These are phyloP conservation scores for Trichophyton benhamiae DNA, from an alignment of 2,329 filamentous ascomycete species.

Conservation along the genomic window DNA sequence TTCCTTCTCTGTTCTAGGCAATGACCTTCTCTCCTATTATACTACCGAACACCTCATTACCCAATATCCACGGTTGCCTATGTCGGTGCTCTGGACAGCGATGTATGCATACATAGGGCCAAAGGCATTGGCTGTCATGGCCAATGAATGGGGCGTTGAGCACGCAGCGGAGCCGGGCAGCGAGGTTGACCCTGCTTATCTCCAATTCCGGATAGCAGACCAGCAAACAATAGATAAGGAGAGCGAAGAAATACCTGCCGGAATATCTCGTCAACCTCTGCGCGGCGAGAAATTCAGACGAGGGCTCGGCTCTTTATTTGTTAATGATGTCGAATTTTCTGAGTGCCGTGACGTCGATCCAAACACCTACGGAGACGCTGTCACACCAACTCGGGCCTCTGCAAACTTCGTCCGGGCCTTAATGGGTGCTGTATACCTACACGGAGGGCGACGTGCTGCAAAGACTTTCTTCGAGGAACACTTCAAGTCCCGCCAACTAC, in stretches of 20 bases:
- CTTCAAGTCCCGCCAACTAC: conserved; percentile 65
- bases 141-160: conserved; percentile 85
- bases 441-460: conserved; percentile 64
- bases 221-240: conserved; percentile 31
- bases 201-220: conserved; percentile 57
- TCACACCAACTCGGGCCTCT: conserved; percentile 48
- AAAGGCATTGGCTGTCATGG: conserved; percentile 59
- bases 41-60: conserved; percentile 77
- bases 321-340: conserved; percentile 77
- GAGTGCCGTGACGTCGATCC: conserved; percentile 38
- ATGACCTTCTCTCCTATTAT: conserved; percentile 76
- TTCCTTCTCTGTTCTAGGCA: conserved; percentile 67
- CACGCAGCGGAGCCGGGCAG: conserved; percentile 70
- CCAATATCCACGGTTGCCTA: conserved; percentile 81
- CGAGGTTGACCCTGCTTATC: conserved; percentile 80
- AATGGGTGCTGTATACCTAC: conserved; percentile 72
- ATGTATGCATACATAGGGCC: conserved; percentile 74
- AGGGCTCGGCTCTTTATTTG: conserved; percentile 62
- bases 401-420: conserved; percentile 72
- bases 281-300: conserved; percentile 41
- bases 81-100: conserved; percentile 73
- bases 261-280: conserved; percentile 41
- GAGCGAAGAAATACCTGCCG: conserved; percentile 22
- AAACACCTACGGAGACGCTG: conserved; percentile 20
- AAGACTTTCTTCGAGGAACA: conserved; percentile 76